Conservation (phyloP, 2,329 filamentous ascomycete genomes). For the Coleophoma cylindrospora region DNA sequence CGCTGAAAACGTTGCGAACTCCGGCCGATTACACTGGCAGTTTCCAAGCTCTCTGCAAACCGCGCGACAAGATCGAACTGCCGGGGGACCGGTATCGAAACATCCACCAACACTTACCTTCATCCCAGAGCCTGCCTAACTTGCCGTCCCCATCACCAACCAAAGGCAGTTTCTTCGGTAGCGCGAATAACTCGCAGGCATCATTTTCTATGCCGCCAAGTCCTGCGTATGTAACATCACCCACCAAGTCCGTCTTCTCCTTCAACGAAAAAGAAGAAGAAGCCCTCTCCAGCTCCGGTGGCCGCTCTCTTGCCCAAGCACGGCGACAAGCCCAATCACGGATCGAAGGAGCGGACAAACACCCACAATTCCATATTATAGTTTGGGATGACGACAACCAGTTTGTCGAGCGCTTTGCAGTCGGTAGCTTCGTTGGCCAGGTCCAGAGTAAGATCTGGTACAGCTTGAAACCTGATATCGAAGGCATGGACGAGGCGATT, state of each 20-base stretch:
- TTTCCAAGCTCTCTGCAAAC: slow-evolving; percentile 63
- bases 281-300: background rate
- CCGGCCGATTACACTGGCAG: slow-evolving; percentile 66
- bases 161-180: background rate
- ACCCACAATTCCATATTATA: slow-evolving; percentile 52
- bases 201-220: background rate
- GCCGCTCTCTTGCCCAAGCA: slow-evolving; percentile 33
- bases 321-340: slow-evolving; percentile 62
- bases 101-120: slow-evolving; percentile 19
- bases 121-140: slow-evolving; percentile 11
- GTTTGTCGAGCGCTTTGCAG: slow-evolving; percentile 43
- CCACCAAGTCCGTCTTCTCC: background rate
- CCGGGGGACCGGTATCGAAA: slow-evolving; percentile 20
- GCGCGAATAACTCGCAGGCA: background rate
- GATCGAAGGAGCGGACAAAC: slow-evolving; percentile 50
- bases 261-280: background rate
- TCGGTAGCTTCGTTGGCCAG: slow-evolving; percentile 59
- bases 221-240: background rate
- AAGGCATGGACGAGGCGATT: slow-evolving; percentile 48
- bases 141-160: slow-evolving; percentile 8
- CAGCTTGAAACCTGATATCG: slow-evolving; percentile 45
- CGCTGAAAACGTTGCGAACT: slow-evolving; percentile 52
- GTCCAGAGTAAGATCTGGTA: slow-evolving; percentile 56
- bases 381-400: slow-evolving; percentile 43
- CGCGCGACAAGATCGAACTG: slow-evolving; percentile 19